A percentile compares a stretch with the other conserved stretches of the same genome.
phyloP scores from a whole-genome alignment of 2,329 filamentous ascomycete genomes.

The Venturia oleaginea region DNA sequence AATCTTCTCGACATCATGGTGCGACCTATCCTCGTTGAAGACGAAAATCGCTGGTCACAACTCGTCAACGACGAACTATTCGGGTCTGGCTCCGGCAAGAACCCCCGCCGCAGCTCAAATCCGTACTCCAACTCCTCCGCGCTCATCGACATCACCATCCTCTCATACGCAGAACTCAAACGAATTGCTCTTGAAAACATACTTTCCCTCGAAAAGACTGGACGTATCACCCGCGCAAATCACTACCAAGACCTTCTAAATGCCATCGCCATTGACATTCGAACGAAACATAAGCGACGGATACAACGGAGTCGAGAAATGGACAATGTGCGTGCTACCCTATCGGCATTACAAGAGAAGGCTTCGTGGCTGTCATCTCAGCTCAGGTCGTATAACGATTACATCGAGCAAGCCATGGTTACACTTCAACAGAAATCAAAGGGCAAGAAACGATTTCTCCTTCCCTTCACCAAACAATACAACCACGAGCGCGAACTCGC shows the following conservation, averaged over 20 bases:
- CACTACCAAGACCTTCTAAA: constrained; percentile 97
- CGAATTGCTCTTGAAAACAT: constrained; percentile 90
- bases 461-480: constrained; percentile 98
- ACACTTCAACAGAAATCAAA: constrained; percentile 97
- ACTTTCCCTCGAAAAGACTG: constrained; percentile 74
- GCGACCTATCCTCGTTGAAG: constrained; percentile 76
- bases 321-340: constrained; percentile 69
- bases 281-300: constrained; percentile 87
- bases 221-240: constrained; percentile 77
- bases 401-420: constrained; percentile 96
- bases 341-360: constrained; percentile 71
- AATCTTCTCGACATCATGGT: constrained; percentile 95
- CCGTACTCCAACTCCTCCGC: constrained; percentile 44
- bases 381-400: constrained; percentile 96
- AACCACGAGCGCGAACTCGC: constrained; percentile 96
- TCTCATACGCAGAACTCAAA: constrained; percentile 89
- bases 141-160: constrained; percentile 78
- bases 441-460: constrained; percentile 84
- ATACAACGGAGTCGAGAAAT: constrained; percentile 87
- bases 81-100: constrained; percentile 23
- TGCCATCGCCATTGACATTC: constrained; percentile 90
- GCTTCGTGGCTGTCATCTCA: constrained; percentile 89
- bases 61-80: constrained; percentile 73
- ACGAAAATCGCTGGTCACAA: constrained; percentile 78
- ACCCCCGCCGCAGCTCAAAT: constrained; percentile 64